phyloP scores from a whole-genome alignment of 176 grass and related monocot genomes.

The Zea mays region DNA sequence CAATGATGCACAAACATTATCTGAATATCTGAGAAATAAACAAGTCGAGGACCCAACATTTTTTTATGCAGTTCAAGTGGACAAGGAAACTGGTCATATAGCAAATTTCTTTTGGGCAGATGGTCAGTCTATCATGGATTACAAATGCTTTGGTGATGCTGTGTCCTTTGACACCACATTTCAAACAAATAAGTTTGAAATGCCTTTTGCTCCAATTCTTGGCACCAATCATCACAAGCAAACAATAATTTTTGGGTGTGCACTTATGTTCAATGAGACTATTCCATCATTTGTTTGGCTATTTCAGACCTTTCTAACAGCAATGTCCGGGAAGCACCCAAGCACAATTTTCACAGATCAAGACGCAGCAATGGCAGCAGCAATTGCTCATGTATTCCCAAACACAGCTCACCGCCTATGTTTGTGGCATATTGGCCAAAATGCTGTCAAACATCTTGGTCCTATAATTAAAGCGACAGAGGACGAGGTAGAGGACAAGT shows the following conservation, averaged over 20 bases:
- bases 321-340: conserved; percentile 54
- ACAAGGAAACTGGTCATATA: conserved; percentile 36
- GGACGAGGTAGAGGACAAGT: too few species aligned
- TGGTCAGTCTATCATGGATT: conserved; percentile 41
- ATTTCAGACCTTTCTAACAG: conserved; percentile 54
- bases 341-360: conserved; percentile 48
- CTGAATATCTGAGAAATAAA: not conserved
- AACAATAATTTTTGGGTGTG: conserved; percentile 44
- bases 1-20: conserved; percentile 28
- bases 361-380: conserved; percentile 30
- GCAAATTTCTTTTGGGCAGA: conserved; percentile 60
- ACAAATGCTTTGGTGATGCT: conserved; percentile 52
- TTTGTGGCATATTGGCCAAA: conserved; percentile 46
- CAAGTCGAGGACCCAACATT: conserved; percentile 53
- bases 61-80: conserved; percentile 59
- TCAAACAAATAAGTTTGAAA: conserved; percentile 12
- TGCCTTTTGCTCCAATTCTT: not conserved
- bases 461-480: not conserved
- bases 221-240: conserved; percentile 14
- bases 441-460: conserved; percentile 22
- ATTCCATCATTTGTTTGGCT: conserved; percentile 54
- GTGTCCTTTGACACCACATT: conserved; percentile 53
- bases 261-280: conserved; percentile 48
- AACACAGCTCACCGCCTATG: conserved; percentile 45
- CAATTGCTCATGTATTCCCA: conserved; percentile 36